Evolutionary conservation across 169 alveolate genomes (phyloP), one percentile per base, ranked within the genome.

Genomic region (Plasmodium vinckei): DNA sequence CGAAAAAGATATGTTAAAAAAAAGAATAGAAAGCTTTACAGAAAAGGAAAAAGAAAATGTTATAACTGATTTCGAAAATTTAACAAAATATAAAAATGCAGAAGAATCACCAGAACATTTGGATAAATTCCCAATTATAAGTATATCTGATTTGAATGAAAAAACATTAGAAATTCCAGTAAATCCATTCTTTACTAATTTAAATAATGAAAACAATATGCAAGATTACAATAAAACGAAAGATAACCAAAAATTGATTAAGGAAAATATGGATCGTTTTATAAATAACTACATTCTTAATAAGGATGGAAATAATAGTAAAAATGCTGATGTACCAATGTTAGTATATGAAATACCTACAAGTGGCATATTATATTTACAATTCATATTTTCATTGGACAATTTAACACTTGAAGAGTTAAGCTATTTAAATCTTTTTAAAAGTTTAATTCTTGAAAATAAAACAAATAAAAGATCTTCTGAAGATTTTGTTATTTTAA

Each of bases 351-450:
- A 94, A 27, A 87, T 93, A 60, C 94, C 92, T 13, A 87, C 96
- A n/a, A 87, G 75, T n/a, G 95, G 96, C 1, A 89, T 93, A n/a
- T 46, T 93, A n/a, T 93, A 93, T 72, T 42, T 93, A 21, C 95
- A 93, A 42, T 87, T 91, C 42, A 91, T 92, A n/a, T 84, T 93
- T 21, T 77, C 93, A 1, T 60, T 93, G 61, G 94, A 92, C 47
- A 59, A 88, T 27, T 65, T 93, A 39, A 87, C 93, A 12, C 67
- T 93, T 12, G 96, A 93, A 42, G 96, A 93, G 67, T 67, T 93
- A 10, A 47, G 72, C 49, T 93, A 93, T 56, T 53, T 93, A 23
- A 90, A 87, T 51, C 17, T 93, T 25, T 93, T 92, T 67, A 69
- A 89, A 49, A 10, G 92, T 27, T 60, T 93, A 89, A 63, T 93